phyloP scores from a whole-genome alignment of 306 rosid genomes.

The Dalbergia cochinchinensis region DNA sequence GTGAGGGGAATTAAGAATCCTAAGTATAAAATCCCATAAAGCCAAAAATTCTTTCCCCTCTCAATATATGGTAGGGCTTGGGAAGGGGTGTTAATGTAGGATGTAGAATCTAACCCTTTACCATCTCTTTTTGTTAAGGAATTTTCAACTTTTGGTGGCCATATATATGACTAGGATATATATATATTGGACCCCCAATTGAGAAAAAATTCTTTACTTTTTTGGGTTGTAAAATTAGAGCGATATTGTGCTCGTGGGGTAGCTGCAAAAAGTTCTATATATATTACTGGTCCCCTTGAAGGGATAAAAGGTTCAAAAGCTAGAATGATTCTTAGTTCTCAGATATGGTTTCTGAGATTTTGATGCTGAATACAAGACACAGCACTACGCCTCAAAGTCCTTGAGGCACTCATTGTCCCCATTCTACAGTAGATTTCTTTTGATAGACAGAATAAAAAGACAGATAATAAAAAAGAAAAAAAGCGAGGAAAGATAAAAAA shows the following conservation, averaged over 20 bases:
- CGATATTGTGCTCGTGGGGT: slow-evolving; percentile 65
- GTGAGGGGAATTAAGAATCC: slow-evolving; percentile 72
- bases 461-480: slow-evolving; percentile 47
- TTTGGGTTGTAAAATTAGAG: slow-evolving; percentile 52
- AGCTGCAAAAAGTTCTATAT: slow-evolving; percentile 54
- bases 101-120: slow-evolving; percentile 59
- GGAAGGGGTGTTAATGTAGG: slow-evolving; percentile 29
- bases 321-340: slow-evolving; percentile 71
- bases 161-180: slow-evolving; percentile 51
- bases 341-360: slow-evolving; percentile 64
- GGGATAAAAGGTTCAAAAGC: slow-evolving; percentile 69
- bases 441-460: slow-evolving; percentile 37
- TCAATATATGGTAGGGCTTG: slow-evolving; percentile 48
- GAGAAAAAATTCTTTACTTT: slow-evolving; percentile 38
- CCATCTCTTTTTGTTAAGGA: slow-evolving; percentile 50
- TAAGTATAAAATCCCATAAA: slow-evolving; percentile 66
- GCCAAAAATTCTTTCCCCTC: slow-evolving; percentile 69
- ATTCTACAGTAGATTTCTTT: slow-evolving; percentile 40
- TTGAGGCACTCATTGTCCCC: slow-evolving; percentile 62
- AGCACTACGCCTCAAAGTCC: slow-evolving; percentile 61
- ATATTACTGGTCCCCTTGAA: slow-evolving; percentile 49
- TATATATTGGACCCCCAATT: slow-evolving; percentile 30
- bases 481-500: too few relatives aligned
- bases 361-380: slow-evolving; percentile 86
- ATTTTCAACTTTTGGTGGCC: slow-evolving; percentile 65